Base-by-base conservation (phyloP, 192 early-diverging fungal species). In the Coemansia sp. region DNA sequence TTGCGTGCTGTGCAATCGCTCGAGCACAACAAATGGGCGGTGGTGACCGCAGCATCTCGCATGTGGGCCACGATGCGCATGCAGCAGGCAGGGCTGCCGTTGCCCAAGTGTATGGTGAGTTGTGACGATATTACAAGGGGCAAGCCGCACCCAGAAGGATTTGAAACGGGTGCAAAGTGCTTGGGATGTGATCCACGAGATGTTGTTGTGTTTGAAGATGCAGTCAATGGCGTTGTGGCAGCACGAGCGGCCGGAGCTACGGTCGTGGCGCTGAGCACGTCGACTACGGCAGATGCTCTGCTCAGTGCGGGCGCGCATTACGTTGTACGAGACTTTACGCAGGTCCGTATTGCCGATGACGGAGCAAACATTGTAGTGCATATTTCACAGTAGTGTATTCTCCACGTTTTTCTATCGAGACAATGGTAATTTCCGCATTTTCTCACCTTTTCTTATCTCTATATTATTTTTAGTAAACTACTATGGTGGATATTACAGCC, bases 191-290 rank as follows among this genome's bases (percentile, higher is more conserved):
- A 41, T 0, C 67, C 77, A 1, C 3, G 10, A 11, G 55, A 74
- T 1, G 49, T 54, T 1, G 60, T 79, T n/a, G 72, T 74, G 3
- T 79, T 79, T 52, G 77, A 74, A 45, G 73, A 80, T 57, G 48
- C 77, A 12, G 56, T 71, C 10, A 65, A 66, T n/a, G 77, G 72
- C 11, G 65, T 64, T 20, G 64, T 66, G 61, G 71, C 77, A 0
- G 77, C 66, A n/a, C 18, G 20, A 14, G 68, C 68, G 2, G 67
- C 77, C 0, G 73, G 73, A 0, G 68, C 72, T 2, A 64, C 62
- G 10, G 73, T 74, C 2, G 50, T 80, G 13, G 77, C 49, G 0
- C 49, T 80, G 18, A 41, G 67, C 39, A 70, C 77, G 14, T 74
- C 72, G 3, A 68, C 68, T 2, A 18, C 61, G 26, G 53, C 51